These are phyloP conservation scores for Silene uniflora DNA, from an alignment of 148 eudicot genomes.

Conservation along the genomic window DNA sequence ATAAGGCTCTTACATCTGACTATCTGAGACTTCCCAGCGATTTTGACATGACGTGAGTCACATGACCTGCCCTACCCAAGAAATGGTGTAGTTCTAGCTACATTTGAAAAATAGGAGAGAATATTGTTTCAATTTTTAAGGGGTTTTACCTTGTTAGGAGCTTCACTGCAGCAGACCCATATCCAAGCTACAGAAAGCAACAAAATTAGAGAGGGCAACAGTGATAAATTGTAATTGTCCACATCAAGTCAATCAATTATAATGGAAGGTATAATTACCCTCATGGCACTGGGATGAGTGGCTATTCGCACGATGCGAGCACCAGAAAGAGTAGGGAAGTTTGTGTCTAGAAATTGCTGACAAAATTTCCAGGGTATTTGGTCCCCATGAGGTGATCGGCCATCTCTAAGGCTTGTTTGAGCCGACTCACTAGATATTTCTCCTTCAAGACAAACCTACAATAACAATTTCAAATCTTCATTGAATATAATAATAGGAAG, in stretches of 20 bases:
- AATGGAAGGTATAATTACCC: constrained; percentile 39
- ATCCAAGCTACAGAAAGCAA: constrained; percentile 66
- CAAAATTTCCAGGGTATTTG: constrained; percentile 98
- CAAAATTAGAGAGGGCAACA: background rate
- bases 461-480: background rate
- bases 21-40: too few relatives aligned
- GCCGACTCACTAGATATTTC: constrained; percentile 81
- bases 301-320: constrained; percentile 96
- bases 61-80: background rate
- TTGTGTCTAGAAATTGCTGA: constrained; percentile 67
- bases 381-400: constrained; percentile 80
- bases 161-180: constrained; percentile 88
- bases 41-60: background rate
- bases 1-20: too few relatives aligned
- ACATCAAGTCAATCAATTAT: background rate
- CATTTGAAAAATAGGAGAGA: background rate
- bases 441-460: constrained; percentile 87
- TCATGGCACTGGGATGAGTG: constrained; percentile 97
- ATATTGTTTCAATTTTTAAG: background rate
- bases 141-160: constrained; percentile 61
- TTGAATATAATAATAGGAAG: background rate
- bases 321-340: constrained; percentile 87
- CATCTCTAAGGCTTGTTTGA: constrained; percentile 63
- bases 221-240: background rate
- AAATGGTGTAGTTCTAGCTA: background rate